Evolutionary conservation across 2,329 filamentous ascomycete genomes (phyloP).

Genomic region (Cercospora citrullina): DNA sequence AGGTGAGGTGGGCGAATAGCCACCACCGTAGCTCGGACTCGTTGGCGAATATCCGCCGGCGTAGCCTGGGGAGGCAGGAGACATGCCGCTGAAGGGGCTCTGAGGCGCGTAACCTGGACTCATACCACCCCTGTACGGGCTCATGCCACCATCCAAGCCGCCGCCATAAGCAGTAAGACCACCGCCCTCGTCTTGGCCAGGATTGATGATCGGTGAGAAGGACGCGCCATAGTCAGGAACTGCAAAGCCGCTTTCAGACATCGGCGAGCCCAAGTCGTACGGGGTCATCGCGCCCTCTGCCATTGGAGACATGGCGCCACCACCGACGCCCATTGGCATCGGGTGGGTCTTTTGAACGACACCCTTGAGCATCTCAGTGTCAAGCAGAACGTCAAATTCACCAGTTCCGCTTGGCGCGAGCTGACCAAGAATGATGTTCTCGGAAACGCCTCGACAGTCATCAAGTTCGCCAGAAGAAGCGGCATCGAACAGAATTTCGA

Average conservation of each 20-base stretch:
- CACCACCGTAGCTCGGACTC: conserved; percentile 27
- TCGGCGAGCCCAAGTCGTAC: conserved; percentile 73
- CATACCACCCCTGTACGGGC: conserved; percentile 64
- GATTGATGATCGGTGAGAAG: conserved; percentile 72
- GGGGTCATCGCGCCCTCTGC: conserved; percentile 79
- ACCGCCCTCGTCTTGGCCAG: conserved; percentile 60
- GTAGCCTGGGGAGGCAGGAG: conserved; percentile 68
- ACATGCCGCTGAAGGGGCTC: conserved; percentile 56
- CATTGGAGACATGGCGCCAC: conserved; percentile 68
- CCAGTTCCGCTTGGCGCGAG: conserved; percentile 96
- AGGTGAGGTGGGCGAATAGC: conserved; percentile 40
- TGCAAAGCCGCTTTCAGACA: conserved; percentile 59
- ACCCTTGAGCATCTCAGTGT: conserved; percentile 93
- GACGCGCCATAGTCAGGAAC: conserved; percentile 62
- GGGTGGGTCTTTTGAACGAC: conserved; percentile 69
- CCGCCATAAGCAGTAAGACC: conserved; percentile 65
- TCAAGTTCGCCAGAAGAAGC: conserved; percentile 93
- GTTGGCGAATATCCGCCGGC: conserved; percentile 32
- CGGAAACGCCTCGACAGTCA: conserved; percentile 95
- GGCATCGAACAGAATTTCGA: conserved; percentile 95
- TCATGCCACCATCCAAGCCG: conserved; percentile 60
- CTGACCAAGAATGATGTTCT: conserved; percentile 98
- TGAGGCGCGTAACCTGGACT: conserved; percentile 44
- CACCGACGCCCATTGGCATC: conserved; percentile 68
- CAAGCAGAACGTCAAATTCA: conserved; percentile 89